A percentile compares a stretch with the other conserved stretches of the same genome.
These are phyloP conservation scores for Tuctoria greenei DNA, from an alignment of 176 grass and related monocot species.

Conservation along the genomic window DNA sequence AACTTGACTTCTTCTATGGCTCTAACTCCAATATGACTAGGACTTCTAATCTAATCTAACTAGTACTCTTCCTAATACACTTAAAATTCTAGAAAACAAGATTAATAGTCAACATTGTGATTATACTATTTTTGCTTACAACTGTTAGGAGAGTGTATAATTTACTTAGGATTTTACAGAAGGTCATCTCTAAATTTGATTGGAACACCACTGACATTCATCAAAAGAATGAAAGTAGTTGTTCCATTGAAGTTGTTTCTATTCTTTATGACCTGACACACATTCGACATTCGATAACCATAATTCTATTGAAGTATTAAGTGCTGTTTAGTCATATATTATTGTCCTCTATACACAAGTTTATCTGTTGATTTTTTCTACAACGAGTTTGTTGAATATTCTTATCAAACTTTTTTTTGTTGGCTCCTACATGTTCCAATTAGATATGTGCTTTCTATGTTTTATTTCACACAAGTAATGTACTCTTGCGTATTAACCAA, in stretches of 20 bases:
- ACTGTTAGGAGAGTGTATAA: neutral
- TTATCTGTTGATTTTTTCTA: slow-evolving; percentile 5
- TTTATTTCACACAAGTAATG: slow-evolving; percentile 11
- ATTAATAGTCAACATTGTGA: too few species aligned
- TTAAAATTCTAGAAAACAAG: too few species aligned
- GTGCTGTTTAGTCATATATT: neutral
- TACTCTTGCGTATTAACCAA: neutral
- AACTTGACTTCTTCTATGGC: too few species aligned
- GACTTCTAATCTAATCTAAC: too few species aligned
- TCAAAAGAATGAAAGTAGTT: slow-evolving; percentile 8
- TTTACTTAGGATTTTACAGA: slow-evolving; percentile 26
- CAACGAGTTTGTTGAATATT: slow-evolving; percentile 15
- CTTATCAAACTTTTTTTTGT: slow-evolving; percentile 1
- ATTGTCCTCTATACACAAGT: neutral
- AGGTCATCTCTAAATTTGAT: neutral
- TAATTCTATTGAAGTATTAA: neutral
- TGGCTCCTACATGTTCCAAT: neutral
- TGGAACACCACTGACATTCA: slow-evolving; percentile 10
- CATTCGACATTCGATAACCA: neutral
- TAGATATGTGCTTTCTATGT: neutral
- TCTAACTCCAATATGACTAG: too few species aligned
- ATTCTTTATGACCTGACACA: neutral
- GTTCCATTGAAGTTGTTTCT: slow-evolving; percentile 11
- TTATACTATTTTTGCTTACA: neutral
- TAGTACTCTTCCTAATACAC: too few species aligned